A percentile compares a stretch with the other conserved stretches of the same genome.
These are phyloP conservation scores for Platismatia glauca DNA, from an alignment of 495 filamentous ascomycete genomes.

Conservation along the genomic window DNA sequence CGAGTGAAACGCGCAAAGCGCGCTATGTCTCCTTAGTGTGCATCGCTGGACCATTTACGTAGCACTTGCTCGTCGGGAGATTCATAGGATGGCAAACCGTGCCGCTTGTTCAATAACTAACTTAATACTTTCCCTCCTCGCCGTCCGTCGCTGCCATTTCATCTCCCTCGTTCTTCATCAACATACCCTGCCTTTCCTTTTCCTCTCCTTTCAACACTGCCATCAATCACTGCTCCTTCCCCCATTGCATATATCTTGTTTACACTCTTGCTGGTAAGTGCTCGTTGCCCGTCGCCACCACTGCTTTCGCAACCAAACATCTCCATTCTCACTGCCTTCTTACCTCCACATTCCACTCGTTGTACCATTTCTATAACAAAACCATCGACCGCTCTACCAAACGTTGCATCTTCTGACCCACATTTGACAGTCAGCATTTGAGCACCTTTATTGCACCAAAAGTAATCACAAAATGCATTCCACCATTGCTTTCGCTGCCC, in stretches of 20 bases:
- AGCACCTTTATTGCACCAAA: neutral
- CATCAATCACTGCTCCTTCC: neutral
- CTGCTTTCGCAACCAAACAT: neutral
- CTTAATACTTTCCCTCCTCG: too few species aligned
- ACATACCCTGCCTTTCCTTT: neutral
- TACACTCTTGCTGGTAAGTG: slow-evolving; percentile 2
- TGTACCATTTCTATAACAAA: neutral
- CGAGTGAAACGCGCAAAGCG: slow-evolving; percentile 10
- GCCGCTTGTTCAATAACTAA: neutral
- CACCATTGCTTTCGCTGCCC: slow-evolving; percentile 30
- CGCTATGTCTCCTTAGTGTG: neutral
- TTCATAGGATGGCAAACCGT: too few species aligned
- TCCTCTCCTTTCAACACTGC: neutral
- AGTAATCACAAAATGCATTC: slow-evolving; percentile 33
- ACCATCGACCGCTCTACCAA: neutral
- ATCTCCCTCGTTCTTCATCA: neutral
- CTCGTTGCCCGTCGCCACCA: neutral
- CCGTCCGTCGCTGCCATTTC: neutral
- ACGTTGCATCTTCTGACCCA: neutral
- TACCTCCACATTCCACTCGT: neutral
- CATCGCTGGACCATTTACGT: neutral
- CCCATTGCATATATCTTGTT: neutral
- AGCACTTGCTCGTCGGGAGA: too few species aligned
- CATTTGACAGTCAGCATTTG: neutral
- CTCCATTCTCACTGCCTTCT: neutral